Conservation (phyloP, 345 rosid genomes). For the Arabis alpina region DNA sequence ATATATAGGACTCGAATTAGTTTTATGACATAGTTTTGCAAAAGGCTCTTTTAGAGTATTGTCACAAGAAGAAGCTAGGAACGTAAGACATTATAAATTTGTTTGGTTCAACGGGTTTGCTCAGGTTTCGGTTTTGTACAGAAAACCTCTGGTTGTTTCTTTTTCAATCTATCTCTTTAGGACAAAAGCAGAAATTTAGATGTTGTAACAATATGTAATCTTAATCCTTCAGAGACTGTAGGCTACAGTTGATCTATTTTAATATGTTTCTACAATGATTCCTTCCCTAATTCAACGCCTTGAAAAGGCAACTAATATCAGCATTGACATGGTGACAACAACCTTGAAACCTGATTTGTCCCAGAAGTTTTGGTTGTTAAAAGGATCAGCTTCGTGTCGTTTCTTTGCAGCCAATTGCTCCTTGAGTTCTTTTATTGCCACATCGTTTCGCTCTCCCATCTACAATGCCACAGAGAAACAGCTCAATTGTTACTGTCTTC, state of each 20-base stretch:
- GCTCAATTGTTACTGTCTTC: not conserved
- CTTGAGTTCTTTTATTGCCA: slow-evolving; percentile 68
- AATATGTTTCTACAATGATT: slow-evolving; percentile 10
- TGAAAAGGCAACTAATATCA: slow-evolving; percentile 74
- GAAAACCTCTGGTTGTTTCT: slow-evolving; percentile 19
- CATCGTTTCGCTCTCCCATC: slow-evolving; percentile 88
- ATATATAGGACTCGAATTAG: slow-evolving; percentile 30
- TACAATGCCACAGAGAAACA: slow-evolving; percentile 38
- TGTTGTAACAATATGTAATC: slow-evolving; percentile 31
- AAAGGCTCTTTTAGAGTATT: slow-evolving; percentile 26
- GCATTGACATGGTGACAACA: slow-evolving; percentile 85
- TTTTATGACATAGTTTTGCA: slow-evolving; percentile 23
- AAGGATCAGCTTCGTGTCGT: slow-evolving; percentile 37
- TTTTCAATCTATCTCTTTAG: slow-evolving; percentile 17
- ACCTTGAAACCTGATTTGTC: slow-evolving; percentile 82
- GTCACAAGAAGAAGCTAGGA: slow-evolving; percentile 24
- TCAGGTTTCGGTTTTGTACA: slow-evolving; percentile 37
- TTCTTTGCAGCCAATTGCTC: slow-evolving; percentile 65
- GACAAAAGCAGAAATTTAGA: slow-evolving; percentile 22
- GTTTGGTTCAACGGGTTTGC: slow-evolving; percentile 29
- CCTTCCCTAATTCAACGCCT: slow-evolving; percentile 53
- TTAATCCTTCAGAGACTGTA: slow-evolving; percentile 32
- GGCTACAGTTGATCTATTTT: slow-evolving; percentile 27
- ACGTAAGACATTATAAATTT: slow-evolving; percentile 32
- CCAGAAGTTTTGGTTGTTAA: slow-evolving; percentile 73